Conservation (phyloP, 352 stramenopile species). For the Globisporangium cylindrosporum region DNA sequence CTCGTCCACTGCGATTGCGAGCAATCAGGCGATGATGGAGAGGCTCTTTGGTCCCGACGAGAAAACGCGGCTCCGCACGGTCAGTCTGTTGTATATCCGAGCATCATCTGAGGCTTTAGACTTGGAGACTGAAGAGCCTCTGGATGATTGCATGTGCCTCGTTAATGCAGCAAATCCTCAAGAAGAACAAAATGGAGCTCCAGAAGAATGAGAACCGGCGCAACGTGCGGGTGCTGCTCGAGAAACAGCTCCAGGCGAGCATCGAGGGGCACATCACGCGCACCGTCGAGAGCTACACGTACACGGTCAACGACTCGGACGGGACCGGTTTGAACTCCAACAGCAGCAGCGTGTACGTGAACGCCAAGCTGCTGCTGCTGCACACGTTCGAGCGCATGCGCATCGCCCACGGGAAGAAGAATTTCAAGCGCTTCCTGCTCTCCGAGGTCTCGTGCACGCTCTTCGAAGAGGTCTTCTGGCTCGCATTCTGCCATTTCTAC, state of each 20-base stretch:
- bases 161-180: conserved; percentile 56
- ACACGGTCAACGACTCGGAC: conserved; percentile 21
- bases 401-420: conserved; percentile 63
- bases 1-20: conserved; percentile 42
- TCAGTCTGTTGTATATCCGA: conserved; percentile 10
- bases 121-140: not conserved
- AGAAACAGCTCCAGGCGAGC: conserved; percentile 86
- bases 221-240: conserved; percentile 72
- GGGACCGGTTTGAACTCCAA: conserved; percentile 1
- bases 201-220: conserved; percentile 72
- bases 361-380: conserved; percentile 78
- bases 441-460: conserved; percentile 72
- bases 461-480: conserved; percentile 89
- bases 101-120: conserved; percentile 2
- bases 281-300: conserved; percentile 72
- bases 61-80: conserved; percentile 50
- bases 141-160: not conserved
- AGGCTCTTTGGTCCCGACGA: conserved; percentile 73
- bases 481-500: conserved; percentile 88
- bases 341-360: conserved; percentile 49
- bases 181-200: conserved; percentile 79
- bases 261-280: conserved; percentile 88
- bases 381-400: conserved; percentile 85
- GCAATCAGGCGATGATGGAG: conserved; percentile 76
- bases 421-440: conserved; percentile 83